These are phyloP conservation scores for Citeromyces matritensis DNA, from an alignment of 805 yeast genomes.

Conservation along the genomic window DNA sequence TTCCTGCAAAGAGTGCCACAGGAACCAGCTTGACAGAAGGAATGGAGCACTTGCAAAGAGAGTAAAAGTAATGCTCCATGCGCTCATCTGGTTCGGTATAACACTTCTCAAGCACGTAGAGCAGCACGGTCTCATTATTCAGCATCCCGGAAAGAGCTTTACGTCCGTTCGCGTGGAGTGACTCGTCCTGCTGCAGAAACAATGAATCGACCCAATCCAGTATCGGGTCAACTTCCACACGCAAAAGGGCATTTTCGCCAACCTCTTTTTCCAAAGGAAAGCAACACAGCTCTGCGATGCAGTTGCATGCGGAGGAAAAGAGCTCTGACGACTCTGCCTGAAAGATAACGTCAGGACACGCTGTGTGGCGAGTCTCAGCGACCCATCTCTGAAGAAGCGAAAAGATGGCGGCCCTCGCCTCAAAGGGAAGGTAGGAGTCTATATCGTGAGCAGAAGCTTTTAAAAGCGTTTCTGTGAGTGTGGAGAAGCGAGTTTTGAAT, in stretches of 20 bases:
- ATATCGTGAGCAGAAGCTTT: constrained; percentile 35
- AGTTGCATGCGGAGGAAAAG: constrained; percentile 66
- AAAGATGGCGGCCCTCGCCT: constrained; percentile 72
- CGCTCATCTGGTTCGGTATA: constrained; percentile 36
- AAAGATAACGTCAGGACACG: too few relatives aligned
- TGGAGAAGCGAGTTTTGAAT: too few relatives aligned
- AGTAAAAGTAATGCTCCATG: constrained; percentile 54
- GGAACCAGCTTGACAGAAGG: too few relatives aligned
- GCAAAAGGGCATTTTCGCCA: too few relatives aligned
- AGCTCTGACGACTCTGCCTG: too few relatives aligned
- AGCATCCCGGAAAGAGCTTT: too few relatives aligned
- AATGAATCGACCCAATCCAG: constrained; percentile 87
- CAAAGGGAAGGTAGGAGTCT: constrained; percentile 65
- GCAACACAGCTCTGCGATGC: constrained; percentile 72
- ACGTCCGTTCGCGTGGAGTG: constrained; percentile 47
- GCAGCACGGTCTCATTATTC: too few relatives aligned
- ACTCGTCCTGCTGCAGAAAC: constrained; percentile 41
- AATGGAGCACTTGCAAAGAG: too few relatives aligned
- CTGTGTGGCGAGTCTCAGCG: too few relatives aligned
- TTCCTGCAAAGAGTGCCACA: too few relatives aligned
- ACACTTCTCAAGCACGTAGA: constrained; percentile 60
- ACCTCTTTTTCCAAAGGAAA: constrained; percentile 48
- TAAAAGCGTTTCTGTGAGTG: constrained; percentile 32
- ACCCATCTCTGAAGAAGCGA: constrained; percentile 83
- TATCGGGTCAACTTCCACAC: too few relatives aligned